A percentile compares a stretch with the other conserved stretches of the same genome.
These are phyloP conservation scores for Stachybotrys chartarum DNA, from an alignment of 2,329 filamentous ascomycete species.

Conservation along the genomic window DNA sequence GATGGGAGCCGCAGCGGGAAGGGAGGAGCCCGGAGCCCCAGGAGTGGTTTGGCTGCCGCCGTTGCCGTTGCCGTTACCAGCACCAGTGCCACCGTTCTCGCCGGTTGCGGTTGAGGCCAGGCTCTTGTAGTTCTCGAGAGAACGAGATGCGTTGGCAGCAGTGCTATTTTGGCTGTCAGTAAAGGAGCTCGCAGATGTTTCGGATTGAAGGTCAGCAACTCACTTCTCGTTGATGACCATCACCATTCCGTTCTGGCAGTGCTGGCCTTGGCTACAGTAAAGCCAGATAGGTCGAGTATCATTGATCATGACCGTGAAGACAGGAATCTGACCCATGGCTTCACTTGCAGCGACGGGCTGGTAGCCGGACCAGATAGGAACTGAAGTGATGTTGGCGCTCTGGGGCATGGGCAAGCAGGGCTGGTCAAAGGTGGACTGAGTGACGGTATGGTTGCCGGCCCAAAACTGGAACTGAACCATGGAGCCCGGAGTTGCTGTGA, in stretches of 20 bases:
- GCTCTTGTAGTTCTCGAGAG: constrained; percentile 41
- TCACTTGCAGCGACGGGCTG: constrained; percentile 51
- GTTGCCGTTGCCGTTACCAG: constrained; percentile 9
- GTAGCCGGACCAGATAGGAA: constrained; percentile 62
- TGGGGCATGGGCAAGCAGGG: constrained; percentile 58
- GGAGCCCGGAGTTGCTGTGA: constrained; percentile 56
- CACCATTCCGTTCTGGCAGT: constrained; percentile 70
- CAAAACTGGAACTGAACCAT: constrained; percentile 63
- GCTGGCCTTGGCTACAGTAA: constrained; percentile 67
- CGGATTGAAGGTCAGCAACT: constrained; percentile 18
- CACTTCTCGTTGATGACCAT: constrained; percentile 72
- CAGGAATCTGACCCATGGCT: constrained; percentile 46
- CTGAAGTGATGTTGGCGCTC: constrained; percentile 34
- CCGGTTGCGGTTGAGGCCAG: constrained; percentile 25
- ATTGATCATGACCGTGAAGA: constrained; percentile 65
- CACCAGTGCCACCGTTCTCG: constrained; percentile 12
- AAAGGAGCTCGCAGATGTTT: too few species aligned
- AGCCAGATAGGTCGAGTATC: constrained; percentile 68
- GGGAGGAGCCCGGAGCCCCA: constrained; percentile 12
- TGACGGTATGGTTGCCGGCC: constrained; percentile 69
- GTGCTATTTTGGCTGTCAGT: constrained; percentile 24
- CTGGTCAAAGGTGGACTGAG: constrained; percentile 66
- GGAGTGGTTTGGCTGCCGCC: constrained; percentile 1
- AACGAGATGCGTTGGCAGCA: constrained; percentile 42
- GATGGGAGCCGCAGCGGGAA: constrained; percentile 14